Conservation (phyloP, 495 filamentous ascomycete species). For the Xylaria curta region DNA sequence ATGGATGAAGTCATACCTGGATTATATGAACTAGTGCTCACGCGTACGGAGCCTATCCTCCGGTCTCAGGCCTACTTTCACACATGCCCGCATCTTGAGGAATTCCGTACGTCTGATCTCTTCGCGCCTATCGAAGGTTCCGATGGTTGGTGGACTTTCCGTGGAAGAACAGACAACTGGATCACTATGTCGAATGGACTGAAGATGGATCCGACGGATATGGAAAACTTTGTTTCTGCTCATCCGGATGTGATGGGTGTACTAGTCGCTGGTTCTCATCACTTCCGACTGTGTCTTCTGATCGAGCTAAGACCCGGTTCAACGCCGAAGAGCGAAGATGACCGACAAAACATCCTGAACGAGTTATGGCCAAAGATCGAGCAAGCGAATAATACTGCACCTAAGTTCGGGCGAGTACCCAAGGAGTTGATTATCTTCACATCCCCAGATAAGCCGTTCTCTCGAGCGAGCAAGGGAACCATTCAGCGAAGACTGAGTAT, state of each 20-base stretch:
- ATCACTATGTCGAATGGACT: constrained; percentile 64
- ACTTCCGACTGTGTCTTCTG: constrained; percentile 54
- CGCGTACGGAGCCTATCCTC: constrained; percentile 32
- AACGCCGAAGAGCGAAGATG: neutral
- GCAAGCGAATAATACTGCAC: constrained; percentile 30
- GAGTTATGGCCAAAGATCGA: constrained; percentile 35
- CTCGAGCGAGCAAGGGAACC: constrained; percentile 20
- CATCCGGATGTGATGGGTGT: constrained; percentile 49
- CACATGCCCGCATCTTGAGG: constrained; percentile 51
- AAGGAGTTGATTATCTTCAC: constrained; percentile 21
- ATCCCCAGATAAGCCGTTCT: constrained; percentile 21
- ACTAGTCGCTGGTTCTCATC: constrained; percentile 52
- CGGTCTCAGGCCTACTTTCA: constrained; percentile 41
- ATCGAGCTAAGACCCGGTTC: constrained; percentile 46
- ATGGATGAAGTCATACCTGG: constrained; percentile 41
- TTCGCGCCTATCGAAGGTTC: constrained; percentile 51
- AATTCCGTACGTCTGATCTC: constrained; percentile 59
- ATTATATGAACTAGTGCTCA: constrained; percentile 39
- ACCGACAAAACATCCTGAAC: neutral
- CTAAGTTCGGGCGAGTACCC: constrained; percentile 17
- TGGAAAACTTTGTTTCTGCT: constrained; percentile 49
- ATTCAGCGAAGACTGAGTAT: constrained; percentile 20
- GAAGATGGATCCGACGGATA: constrained; percentile 59
- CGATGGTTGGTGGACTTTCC: constrained; percentile 51
- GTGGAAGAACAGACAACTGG: constrained; percentile 59